Evolutionary conservation across 202 grass and related monocot species (phyloP).

Genomic region (Digitaria exilis): DNA sequence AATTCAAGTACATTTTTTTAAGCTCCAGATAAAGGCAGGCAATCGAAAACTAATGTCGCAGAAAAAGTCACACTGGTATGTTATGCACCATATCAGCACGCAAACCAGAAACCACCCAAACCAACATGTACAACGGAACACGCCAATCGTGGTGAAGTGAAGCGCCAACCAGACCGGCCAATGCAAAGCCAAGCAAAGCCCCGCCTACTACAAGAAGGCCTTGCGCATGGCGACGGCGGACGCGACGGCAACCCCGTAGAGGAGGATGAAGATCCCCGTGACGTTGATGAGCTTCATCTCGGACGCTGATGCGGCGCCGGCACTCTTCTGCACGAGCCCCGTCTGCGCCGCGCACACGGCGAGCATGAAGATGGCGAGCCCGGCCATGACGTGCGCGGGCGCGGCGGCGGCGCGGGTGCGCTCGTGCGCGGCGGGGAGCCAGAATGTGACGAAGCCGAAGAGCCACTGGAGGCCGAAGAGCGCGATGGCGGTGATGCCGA

Average conservation of each 20-base stretch:
- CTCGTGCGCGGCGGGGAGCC: slow-evolving; percentile 44
- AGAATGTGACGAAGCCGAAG: slow-evolving; percentile 71
- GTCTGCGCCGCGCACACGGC: slow-evolving; percentile 84
- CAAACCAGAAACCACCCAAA: neutral
- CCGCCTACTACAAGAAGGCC: slow-evolving; percentile 24
- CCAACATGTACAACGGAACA: neutral
- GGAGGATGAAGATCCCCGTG: slow-evolving; percentile 79
- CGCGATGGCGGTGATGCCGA: slow-evolving; percentile 73
- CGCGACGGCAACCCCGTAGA: slow-evolving; percentile 69
- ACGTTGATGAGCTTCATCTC: slow-evolving; percentile 84
- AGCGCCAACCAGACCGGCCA: neutral
- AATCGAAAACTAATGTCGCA: neutral
- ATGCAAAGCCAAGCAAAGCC: neutral
- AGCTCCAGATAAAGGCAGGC: neutral
- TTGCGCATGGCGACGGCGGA: slow-evolving; percentile 60
- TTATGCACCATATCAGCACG: neutral
- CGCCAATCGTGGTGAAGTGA: slow-evolving; percentile 13
- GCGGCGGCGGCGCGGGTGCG: slow-evolving; percentile 12
- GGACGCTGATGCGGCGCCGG: slow-evolving; percentile 19
- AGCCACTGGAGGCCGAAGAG: slow-evolving; percentile 91
- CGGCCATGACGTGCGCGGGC: slow-evolving; percentile 55
- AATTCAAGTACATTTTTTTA: neutral
- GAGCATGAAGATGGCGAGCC: slow-evolving; percentile 74
- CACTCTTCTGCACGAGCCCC: slow-evolving; percentile 78
- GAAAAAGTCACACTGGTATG: neutral